Evolutionary conservation across 805 yeast genomes (phyloP), one percentile per base, ranked within the genome.

Genomic region (Wickerhamiella shivajii): DNA sequence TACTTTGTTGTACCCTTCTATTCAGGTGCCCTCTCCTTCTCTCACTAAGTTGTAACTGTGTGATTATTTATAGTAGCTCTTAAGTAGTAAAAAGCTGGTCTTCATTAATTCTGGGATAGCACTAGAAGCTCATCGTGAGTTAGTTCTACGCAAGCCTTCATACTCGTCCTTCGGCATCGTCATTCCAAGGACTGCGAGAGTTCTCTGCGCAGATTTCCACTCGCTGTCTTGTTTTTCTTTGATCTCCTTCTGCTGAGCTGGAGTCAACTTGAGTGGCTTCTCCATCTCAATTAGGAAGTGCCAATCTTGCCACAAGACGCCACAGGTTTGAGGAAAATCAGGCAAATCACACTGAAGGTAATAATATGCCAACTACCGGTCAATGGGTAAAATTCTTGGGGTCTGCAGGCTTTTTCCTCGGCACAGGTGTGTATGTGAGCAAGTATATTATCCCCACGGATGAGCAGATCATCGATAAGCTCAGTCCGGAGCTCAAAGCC

Each of bases 401-500:
- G 84, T 92, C 7, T 69, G 69, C n/a, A 66, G 71, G 13, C 70
- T 83, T 13, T 13, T 34, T 19, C 21, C 60, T 80, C 2, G 80
- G 76, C 4, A 46, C 71, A 0, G 97, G 96, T n/a, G 69, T 74
- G 0, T 43, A 79, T 5, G 59, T 77, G 12, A 76, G 58, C 58
- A 77, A 74, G 42, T 78, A 70, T 53, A 71, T 85, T 0, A 74
- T 83, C 0, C 97, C 97, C 3, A 69, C 85, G 2, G 93, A 80
- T 43, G 93, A 83, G 45, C 69, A 85, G 49, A 55, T 85, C 19
- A 65, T 84, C 25, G 70, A 74, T 1, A 56, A 66, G 32, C 64
- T 84, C 43, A 77, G 93, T 5, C 95, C 97, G 1, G 94, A 85
- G 50, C 60, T 84, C 27, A 64, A 81, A 42, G 73, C 72, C 14